Conservation (phyloP, 352 stramenopile species). For the Phytophthora pisi region DNA sequence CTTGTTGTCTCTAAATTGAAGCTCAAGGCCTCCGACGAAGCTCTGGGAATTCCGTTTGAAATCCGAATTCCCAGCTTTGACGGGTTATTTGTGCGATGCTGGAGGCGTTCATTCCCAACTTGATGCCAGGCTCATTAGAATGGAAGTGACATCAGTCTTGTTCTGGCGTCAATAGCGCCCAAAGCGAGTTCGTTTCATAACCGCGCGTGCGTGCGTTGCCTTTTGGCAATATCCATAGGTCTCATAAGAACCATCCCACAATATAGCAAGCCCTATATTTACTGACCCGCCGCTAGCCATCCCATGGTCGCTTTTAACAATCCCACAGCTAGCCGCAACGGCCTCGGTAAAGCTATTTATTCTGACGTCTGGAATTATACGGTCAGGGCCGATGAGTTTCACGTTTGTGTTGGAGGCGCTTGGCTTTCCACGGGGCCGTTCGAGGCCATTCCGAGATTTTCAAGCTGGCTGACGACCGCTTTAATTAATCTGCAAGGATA, state of each 20-base stretch:
- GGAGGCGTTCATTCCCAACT: neutral
- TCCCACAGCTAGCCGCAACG: conserved; percentile 27
- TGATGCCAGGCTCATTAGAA: conserved; percentile 17
- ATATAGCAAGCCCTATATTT: conserved; percentile 24
- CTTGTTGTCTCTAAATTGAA: neutral
- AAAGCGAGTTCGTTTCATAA: conserved; percentile 30
- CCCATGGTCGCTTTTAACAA: conserved; percentile 11
- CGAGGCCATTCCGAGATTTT: conserved; percentile 33
- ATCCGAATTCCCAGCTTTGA: conserved; percentile 7
- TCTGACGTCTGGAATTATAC: conserved; percentile 16
- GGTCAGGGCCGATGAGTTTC: conserved; percentile 13
- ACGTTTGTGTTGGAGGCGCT: neutral
- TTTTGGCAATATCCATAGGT: neutral
- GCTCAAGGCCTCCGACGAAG: neutral
- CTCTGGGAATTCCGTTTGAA: conserved; percentile 11
- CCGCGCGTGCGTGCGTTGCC: conserved; percentile 4
- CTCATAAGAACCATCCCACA: conserved; percentile 36
- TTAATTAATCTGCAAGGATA: neutral
- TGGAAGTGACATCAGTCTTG: conserved; percentile 12
- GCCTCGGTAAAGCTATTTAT: conserved; percentile 32
- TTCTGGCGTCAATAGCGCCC: conserved; percentile 2
- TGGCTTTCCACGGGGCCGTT: conserved; percentile 3
- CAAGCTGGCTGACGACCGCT: conserved; percentile 5
- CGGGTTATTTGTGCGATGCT: conserved; percentile 17
- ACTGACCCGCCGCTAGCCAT: conserved; percentile 20